Percentiles rank a stretch among this genome's conserved stretches.
These are phyloP conservation scores for Pseudocercospora eumusae DNA, from an alignment of 2,329 filamentous ascomycete species.

Conservation along the genomic window DNA sequence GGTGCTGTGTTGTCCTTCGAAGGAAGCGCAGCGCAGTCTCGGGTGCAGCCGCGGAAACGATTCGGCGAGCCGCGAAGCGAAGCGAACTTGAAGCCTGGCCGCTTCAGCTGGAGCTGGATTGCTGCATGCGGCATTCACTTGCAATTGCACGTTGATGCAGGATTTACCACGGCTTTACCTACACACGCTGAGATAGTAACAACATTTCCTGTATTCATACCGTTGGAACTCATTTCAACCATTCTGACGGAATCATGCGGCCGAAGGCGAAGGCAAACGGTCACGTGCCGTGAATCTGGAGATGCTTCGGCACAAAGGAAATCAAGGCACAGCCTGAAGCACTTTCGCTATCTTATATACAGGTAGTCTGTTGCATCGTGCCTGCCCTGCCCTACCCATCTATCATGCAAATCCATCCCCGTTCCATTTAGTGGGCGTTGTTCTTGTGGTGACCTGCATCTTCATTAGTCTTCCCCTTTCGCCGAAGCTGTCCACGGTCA, in stretches of 20 bases:
- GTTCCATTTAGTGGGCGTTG: conserved; percentile 78
- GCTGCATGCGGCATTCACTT: background rate
- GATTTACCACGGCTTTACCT: background rate
- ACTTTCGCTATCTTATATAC: conserved; percentile 29
- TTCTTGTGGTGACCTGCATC: conserved; percentile 97
- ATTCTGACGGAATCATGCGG: background rate
- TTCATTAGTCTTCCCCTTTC: conserved; percentile 2
- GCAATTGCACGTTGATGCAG: background rate
- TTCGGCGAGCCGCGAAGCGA: background rate
- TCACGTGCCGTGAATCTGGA: conserved; percentile 14
- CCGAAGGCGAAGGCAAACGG: background rate
- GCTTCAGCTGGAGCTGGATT: no score
- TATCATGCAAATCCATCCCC: conserved; percentile 7
- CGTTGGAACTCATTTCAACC: background rate
- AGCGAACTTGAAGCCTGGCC: no score
- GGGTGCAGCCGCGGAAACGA: background rate
- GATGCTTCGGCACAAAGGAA: conserved; percentile 10
- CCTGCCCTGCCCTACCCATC: conserved; percentile 18
- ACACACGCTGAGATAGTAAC: no score
- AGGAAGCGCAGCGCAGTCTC: background rate
- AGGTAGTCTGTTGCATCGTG: conserved; percentile 18
- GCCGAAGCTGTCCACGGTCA: background rate
- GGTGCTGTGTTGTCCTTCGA: background rate
- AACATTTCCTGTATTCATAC: background rate
- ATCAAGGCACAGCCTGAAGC: conserved; percentile 18